Conservation (phyloP, 768 basidiomycete genomes). For the Porpolomopsis calyptriformis region DNA sequence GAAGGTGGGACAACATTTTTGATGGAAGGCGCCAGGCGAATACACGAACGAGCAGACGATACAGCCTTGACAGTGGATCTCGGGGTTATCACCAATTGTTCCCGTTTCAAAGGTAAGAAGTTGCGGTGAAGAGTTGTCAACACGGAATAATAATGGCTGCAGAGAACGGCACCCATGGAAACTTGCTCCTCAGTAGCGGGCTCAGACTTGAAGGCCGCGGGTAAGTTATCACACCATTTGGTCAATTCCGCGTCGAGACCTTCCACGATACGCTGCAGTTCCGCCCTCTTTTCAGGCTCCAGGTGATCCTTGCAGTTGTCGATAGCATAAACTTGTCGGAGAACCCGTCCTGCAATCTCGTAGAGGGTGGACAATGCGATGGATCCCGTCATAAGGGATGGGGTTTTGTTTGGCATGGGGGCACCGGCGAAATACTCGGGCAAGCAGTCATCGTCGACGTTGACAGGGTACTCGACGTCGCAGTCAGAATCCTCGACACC, state of each 20-base stretch:
- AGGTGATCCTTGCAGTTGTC: slow-evolving; percentile 66
- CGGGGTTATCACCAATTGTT: slow-evolving; percentile 48
- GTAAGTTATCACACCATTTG: slow-evolving; percentile 77
- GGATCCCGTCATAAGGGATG: slow-evolving; percentile 73
- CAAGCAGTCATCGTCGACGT: slow-evolving; percentile 72
- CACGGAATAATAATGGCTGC: slow-evolving; percentile 83
- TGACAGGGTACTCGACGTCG: slow-evolving; percentile 76
- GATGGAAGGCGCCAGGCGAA: slow-evolving; percentile 75
- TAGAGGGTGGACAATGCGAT: slow-evolving; percentile 69
- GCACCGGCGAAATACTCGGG: slow-evolving; percentile 63
- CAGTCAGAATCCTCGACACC: slow-evolving; percentile 86
- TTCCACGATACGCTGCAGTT: slow-evolving; percentile 73
- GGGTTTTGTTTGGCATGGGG: slow-evolving; percentile 40
- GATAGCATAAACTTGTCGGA: slow-evolving; percentile 74
- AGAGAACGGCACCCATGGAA: slow-evolving; percentile 76
- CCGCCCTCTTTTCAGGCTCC: slow-evolving; percentile 62
- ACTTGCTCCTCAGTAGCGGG: slow-evolving; percentile 69
- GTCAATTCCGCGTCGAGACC: slow-evolving; percentile 64
- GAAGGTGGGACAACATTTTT: slow-evolving; percentile 76
- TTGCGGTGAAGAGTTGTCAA: slow-evolving; percentile 83
- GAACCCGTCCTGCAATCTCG: slow-evolving; percentile 73
- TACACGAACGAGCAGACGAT: slow-evolving; percentile 75
- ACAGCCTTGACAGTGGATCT: slow-evolving; percentile 75
- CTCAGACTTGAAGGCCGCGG: slow-evolving; percentile 62
- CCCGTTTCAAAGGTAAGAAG: slow-evolving; percentile 69